Evolutionary conservation across 2,329 filamentous ascomycete species (phyloP), one percentile per base, ranked within the genome.

Genomic region (Fusarium sp.): DNA sequence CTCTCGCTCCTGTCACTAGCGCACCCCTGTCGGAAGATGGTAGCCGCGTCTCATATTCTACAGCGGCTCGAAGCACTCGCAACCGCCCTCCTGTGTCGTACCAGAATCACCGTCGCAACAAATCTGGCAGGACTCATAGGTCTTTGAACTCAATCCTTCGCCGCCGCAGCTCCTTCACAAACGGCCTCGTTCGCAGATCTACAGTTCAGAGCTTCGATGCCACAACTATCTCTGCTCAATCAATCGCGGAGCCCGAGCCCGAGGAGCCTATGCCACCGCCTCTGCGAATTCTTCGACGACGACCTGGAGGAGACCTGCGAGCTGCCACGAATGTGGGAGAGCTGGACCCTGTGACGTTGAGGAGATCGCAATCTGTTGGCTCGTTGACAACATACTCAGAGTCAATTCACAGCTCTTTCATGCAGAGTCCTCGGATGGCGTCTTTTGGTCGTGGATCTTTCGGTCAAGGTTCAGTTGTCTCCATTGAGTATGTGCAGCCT

Each of bases 281-380:
- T n/a, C 81, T 88, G 11, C 88, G 91, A 48, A 85, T 91, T 45
- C 85, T 96, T 69, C 87, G 93, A 67, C 86, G 93, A 78, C 87
- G 91, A 19, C 93, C 93, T 11, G 93, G 93, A 52, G 93, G 93
- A 38, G 90, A 95, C 79, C 82, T 96, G 52, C 88, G 91, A 69
- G 91, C 90, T 21, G 91, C 89, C 41, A 87, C 86, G 23, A 91
- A 91, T 66, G 88, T 91, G 35, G 87, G 88, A 44, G 91, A 93
- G 37, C 79, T 91, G 7, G 88, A 91, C 49, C 78, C 81, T 14
- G 77, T 82, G 19, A 81, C 83, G 4, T 75, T 89, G 44, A 84
- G 86, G 59, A 85, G 85, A 77, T 88, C 89, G 21, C 86, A 83
- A 42, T 91, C 89, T 18, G 86, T 87, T 6, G 89, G 87, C 4